phyloP scores from a whole-genome alignment of 345 rosid species.

The Trapa bicornis region DNA sequence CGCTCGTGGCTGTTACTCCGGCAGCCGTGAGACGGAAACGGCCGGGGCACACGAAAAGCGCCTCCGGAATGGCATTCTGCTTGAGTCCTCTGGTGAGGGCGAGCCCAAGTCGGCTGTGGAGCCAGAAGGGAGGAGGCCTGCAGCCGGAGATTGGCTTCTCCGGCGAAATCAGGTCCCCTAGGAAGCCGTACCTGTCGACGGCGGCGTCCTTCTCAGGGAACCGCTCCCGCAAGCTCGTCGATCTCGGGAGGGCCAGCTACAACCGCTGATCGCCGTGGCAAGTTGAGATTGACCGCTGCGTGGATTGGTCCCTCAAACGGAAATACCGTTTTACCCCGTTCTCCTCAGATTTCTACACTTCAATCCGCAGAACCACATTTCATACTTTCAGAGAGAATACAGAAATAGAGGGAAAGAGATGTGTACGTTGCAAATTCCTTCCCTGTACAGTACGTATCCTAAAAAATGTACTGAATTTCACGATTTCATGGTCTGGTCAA shows the following conservation, averaged over 20 bases:
- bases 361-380: too few relatives aligned
- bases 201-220: constrained; percentile 67
- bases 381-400: too few relatives aligned
- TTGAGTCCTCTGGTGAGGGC: constrained; percentile 8
- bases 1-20: constrained; percentile 9
- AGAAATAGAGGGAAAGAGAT: too few relatives aligned
- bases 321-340: neutral
- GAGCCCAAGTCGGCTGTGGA: constrained; percentile 5
- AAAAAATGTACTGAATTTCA: too few relatives aligned
- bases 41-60: neutral
- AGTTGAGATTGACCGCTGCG: constrained; percentile 1
- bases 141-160: constrained; percentile 36
- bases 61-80: constrained; percentile 9
- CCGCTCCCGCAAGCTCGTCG: constrained; percentile 80
- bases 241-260: constrained; percentile 58
- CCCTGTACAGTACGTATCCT: too few relatives aligned
- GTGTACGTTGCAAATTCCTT: too few relatives aligned
- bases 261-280: constrained; percentile 33
- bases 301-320: neutral
- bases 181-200: constrained; percentile 51
- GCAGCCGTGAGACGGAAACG: neutral
- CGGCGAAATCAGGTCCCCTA: constrained; percentile 37
- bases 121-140: constrained; percentile 36
- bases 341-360: neutral
- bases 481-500: too few relatives aligned